These are phyloP conservation scores for Micromonas pusilla DNA, from an alignment of 139 green algal genomes.

Conservation along the genomic window DNA sequence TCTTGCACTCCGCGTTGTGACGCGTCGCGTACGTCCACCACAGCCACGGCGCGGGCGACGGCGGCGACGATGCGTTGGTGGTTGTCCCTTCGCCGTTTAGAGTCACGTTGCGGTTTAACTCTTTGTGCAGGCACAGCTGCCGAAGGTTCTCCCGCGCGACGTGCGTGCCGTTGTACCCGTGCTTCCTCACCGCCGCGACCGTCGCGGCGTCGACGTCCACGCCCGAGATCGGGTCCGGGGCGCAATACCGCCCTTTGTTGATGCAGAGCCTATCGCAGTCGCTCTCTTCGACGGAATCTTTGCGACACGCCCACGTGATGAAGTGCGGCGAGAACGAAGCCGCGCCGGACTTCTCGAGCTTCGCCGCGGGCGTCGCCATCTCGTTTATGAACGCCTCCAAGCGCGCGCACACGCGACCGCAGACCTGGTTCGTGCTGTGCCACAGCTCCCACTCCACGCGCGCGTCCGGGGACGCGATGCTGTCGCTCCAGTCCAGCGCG, in stretches of 20 bases:
- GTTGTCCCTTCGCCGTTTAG: too few relatives aligned
- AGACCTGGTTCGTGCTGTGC: conserved; percentile 79
- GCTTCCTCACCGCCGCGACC: neutral
- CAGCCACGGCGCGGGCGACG: conserved; percentile 37
- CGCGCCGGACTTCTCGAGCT: conserved; percentile 55
- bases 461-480: conserved; percentile 51
- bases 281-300: conserved; percentile 38
- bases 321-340: conserved; percentile 81
- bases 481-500: conserved; percentile 69
- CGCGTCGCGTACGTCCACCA: conserved; percentile 83
- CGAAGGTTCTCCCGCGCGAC: conserved; percentile 76
- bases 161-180: conserved; percentile 45
- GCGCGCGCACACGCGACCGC: conserved; percentile 61
- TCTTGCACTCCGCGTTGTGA: conserved; percentile 65
- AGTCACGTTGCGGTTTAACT: conserved; percentile 27
- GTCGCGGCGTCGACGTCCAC: conserved; percentile 3
- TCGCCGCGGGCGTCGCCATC: conserved; percentile 50
- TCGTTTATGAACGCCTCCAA: conserved; percentile 67
- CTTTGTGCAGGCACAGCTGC: conserved; percentile 72
- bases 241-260: conserved; percentile 64
- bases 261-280: conserved; percentile 81
- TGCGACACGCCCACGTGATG: conserved; percentile 72
- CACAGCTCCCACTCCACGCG: conserved; percentile 85
- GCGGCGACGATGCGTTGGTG: conserved; percentile 39
- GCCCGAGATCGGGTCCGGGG: conserved; percentile 51